Base-by-base conservation (phyloP, 1,284 basidiomycete species). In the Coniophora puteana region DNA sequence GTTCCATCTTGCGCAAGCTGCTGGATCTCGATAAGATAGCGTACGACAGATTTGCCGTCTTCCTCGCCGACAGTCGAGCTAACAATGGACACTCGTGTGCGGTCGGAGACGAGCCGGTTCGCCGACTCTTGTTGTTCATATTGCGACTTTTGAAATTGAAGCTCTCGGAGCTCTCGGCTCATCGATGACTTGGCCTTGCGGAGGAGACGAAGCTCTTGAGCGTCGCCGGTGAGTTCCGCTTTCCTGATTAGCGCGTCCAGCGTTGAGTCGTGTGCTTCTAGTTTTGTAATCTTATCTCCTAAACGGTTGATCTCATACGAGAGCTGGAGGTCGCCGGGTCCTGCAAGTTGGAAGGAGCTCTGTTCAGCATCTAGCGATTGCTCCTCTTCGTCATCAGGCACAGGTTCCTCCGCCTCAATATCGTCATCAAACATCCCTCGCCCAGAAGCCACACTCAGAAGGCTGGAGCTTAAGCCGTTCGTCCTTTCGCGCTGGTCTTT, bases 21-120 rank as follows among this genome's bases (percentile, higher is more conserved):
- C 55, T 89, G 85, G 1, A 99, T 81, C 60, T 96, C 89, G 33
- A 98, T 76, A n/a, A 93, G 76, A 58, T 97, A 99, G 26, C 92
- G 76, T 25, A 94, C 91, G 20, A 96, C 90, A 20, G 88, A 84
- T 55, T 88, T 91, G 6, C 91, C 91, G 27, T 83, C 83, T 48
- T 91, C 89, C 42, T 90, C 89, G 0, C 81, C 79, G 0, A 79
- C 73, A 2, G 85, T 80, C 2, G 89, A 84, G 47, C 75, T 87
- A 6, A 88, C 80, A 29, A 97, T 91, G 6, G 76, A 71, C 17
- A 92, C 83, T 49, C 70, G 77, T 5, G 89, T 96, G 29, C 83
- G 77, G 34, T 85, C 84, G 3, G 89, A 87, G 23, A 89, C 67
- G 5, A 96, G 76, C 4, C 84, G 76, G 55, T 91, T 94, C 25